Percentiles rank a stretch among this genome's conserved stretches.
These are phyloP conservation scores for Boechera retrofracta DNA, from an alignment of 345 rosid genomes.

Conservation along the genomic window DNA sequence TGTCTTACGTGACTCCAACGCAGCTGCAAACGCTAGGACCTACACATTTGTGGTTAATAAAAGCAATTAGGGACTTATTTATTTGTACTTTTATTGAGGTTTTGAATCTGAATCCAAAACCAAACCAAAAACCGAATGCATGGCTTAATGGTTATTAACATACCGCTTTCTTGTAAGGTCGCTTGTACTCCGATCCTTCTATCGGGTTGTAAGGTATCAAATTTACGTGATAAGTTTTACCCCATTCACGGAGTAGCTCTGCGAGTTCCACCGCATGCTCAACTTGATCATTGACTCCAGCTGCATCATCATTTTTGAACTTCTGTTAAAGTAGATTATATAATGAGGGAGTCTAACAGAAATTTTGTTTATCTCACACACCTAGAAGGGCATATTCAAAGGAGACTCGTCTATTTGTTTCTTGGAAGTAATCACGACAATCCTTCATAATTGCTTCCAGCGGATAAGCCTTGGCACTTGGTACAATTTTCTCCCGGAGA, in stretches of 20 bases:
- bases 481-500: constrained; percentile 88
- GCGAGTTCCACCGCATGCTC: constrained; percentile 88
- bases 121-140: neutral
- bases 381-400: constrained; percentile 96
- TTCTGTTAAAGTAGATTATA: neutral
- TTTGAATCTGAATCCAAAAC: neutral
- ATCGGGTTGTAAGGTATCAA: constrained; percentile 93
- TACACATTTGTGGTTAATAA: constrained; percentile 27
- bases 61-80: neutral
- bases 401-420: constrained; percentile 85
- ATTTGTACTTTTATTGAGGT: neutral
- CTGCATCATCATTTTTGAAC: constrained; percentile 52
- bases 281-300: constrained; percentile 85
- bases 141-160: constrained; percentile 21
- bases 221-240: constrained; percentile 81
- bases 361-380: constrained; percentile 33
- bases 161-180: constrained; percentile 84
- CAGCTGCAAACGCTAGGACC: constrained; percentile 75
- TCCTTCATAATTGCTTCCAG: constrained; percentile 90
- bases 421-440: constrained; percentile 80
- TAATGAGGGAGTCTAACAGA: neutral
- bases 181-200: constrained; percentile 80
- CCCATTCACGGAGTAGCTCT: constrained; percentile 82
- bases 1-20: constrained; percentile 75
- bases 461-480: constrained; percentile 96